These are phyloP conservation scores for Neonectria ditissima DNA, from an alignment of 2,329 filamentous ascomycete genomes.

Conservation along the genomic window DNA sequence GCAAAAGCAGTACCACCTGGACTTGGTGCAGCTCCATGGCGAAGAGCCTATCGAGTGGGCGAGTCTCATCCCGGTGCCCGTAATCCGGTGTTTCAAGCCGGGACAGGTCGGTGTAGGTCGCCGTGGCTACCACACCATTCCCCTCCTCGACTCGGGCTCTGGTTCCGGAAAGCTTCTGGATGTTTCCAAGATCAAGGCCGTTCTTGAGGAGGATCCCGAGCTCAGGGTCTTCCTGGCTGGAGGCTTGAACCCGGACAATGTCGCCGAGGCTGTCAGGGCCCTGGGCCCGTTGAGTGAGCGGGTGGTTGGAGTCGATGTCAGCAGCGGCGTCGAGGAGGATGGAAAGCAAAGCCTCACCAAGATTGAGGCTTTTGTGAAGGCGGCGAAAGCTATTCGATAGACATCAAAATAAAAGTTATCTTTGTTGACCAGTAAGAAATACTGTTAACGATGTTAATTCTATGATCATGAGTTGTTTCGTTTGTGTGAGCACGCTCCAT, in stretches of 20 bases:
- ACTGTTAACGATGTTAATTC: background rate
- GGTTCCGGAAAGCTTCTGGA: constrained; percentile 87
- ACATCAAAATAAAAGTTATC: constrained; percentile 8
- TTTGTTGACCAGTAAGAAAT: background rate
- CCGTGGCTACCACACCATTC: constrained; percentile 84
- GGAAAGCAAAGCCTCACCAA: constrained; percentile 84
- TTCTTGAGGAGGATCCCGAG: constrained; percentile 75
- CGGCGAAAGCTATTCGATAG: constrained; percentile 73
- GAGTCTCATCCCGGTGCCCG: constrained; percentile 87
- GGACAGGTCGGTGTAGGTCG: constrained; percentile 76
- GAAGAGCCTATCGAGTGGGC: constrained; percentile 95
- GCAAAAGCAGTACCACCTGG: constrained; percentile 80
- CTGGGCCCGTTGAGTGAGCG: constrained; percentile 71
- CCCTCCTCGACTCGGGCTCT: constrained; percentile 87
- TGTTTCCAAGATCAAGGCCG: constrained; percentile 73
- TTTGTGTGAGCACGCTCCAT: background rate
- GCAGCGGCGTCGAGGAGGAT: constrained; percentile 89
- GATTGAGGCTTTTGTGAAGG: constrained; percentile 83
- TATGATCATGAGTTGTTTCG: background rate
- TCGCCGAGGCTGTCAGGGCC: constrained; percentile 72
- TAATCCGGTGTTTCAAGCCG: constrained; percentile 87
- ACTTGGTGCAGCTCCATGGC: constrained; percentile 93
- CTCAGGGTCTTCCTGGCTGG: constrained; percentile 86
- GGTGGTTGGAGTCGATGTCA: constrained; percentile 89
- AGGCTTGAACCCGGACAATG: constrained; percentile 84